Evolutionary conservation across 1,139 yeast species (phyloP).

Genomic region (Geotrichum bryndzae): DNA sequence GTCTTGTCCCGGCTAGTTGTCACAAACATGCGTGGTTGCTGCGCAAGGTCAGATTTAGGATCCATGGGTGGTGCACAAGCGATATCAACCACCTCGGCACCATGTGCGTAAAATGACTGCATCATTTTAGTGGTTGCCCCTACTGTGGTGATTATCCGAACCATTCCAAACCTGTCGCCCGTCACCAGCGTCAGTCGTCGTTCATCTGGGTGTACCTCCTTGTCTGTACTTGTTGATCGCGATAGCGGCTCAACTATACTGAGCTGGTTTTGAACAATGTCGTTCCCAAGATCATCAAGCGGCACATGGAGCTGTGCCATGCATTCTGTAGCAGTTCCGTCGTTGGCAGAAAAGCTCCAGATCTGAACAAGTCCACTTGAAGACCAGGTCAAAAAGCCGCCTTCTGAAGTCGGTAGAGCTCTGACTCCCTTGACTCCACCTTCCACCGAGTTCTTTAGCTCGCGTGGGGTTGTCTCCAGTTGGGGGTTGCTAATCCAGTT

Average conservation of each 20-base stretch:
- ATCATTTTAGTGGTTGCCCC: background rate
- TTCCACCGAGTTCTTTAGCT: slow-evolving; percentile 4
- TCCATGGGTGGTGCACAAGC: slow-evolving; percentile 14
- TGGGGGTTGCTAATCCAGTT: background rate
- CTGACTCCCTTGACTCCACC: slow-evolving; percentile 13
- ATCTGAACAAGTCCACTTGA: slow-evolving; percentile 25
- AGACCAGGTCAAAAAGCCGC: slow-evolving; percentile 29
- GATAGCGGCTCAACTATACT: background rate
- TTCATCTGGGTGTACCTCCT: background rate
- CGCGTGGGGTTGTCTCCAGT: background rate
- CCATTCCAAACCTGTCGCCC: slow-evolving; percentile 25
- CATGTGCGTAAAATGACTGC: slow-evolving; percentile 27
- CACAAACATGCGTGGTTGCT: slow-evolving; percentile 19
- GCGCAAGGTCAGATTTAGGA: background rate
- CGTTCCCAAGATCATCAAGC: background rate
- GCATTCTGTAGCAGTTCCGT: slow-evolving; percentile 1
- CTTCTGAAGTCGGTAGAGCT: background rate
- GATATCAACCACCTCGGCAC: slow-evolving; percentile 27
- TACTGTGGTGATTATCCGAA: slow-evolving; percentile 15
- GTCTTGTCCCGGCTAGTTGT: slow-evolving; percentile 53
- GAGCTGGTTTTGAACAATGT: background rate
- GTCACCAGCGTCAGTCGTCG: slow-evolving; percentile 16
- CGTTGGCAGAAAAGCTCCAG: slow-evolving; percentile 23
- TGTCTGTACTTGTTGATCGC: background rate
- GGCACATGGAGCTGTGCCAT: slow-evolving; percentile 10